Percentiles rank a stretch among this genome's conserved stretches.
Conservation (phyloP, 2,329 filamentous ascomycete species). For the Alternaria hordeiaustralica region DNA sequence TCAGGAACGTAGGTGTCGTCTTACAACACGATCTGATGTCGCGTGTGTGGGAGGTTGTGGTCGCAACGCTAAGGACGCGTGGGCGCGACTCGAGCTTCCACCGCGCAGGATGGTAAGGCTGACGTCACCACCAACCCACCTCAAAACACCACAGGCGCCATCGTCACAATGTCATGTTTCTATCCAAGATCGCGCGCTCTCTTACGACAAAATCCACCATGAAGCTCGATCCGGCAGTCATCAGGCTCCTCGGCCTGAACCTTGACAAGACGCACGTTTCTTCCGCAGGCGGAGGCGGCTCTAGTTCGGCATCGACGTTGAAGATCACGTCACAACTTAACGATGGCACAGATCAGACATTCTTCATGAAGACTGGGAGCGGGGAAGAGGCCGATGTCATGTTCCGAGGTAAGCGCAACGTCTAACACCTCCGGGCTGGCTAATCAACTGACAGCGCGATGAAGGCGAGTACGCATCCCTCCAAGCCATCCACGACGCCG, state of each 20-base stretch:
- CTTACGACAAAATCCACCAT: slow-evolving; percentile 29
- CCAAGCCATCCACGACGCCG: slow-evolving; percentile 75
- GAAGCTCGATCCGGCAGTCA: slow-evolving; percentile 68
- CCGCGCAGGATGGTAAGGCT: neutral
- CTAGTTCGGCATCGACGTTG: slow-evolving; percentile 68
- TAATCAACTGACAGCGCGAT: slow-evolving; percentile 14
- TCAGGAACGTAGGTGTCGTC: accelerated
- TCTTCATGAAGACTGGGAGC: slow-evolving; percentile 75
- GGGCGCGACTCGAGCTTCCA: neutral
- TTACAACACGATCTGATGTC: neutral
- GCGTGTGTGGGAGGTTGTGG: accelerated
- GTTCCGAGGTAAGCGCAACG: slow-evolving; percentile 65
- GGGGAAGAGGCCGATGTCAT: slow-evolving; percentile 68
- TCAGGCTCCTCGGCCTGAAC: slow-evolving; percentile 66
- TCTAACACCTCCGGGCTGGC: neutral
- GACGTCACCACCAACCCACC: slow-evolving; percentile 3
- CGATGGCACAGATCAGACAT: slow-evolving; percentile 61
- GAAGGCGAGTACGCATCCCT: slow-evolving; percentile 82
- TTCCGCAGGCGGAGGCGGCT: slow-evolving; percentile 70
- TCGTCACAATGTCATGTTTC: neutral
- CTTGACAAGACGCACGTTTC: slow-evolving; percentile 61
- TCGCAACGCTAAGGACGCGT: neutral
- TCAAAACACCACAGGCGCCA: neutral
- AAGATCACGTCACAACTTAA: slow-evolving; percentile 59
- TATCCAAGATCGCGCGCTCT: neutral